Evolutionary conservation across 495 filamentous ascomycete species (phyloP).

Genomic region (Lepraria neglecta): DNA sequence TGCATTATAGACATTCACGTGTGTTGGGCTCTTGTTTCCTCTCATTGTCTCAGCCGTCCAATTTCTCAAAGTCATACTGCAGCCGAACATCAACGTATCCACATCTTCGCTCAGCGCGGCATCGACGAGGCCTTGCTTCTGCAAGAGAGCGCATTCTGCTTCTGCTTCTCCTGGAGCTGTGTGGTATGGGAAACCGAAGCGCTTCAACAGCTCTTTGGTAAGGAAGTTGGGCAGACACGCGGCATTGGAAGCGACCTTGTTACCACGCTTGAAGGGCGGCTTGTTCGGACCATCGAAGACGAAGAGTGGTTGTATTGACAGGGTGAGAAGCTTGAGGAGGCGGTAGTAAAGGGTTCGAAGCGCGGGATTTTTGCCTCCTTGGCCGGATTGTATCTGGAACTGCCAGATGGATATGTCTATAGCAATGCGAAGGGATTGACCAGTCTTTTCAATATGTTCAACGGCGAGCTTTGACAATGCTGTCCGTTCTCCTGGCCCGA

Average conservation of each 20-base stretch:
- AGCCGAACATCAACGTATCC: constrained; percentile 97
- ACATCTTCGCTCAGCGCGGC: constrained; percentile 96
- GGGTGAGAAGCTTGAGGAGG: constrained; percentile 70
- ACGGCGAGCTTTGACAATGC: constrained; percentile 79
- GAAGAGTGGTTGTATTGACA: constrained; percentile 83
- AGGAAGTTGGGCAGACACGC: constrained; percentile 43
- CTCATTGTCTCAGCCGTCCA: constrained; percentile 69
- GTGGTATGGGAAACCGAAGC: constrained; percentile 81
- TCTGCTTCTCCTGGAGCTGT: constrained; percentile 94
- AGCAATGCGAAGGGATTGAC: constrained; percentile 74
- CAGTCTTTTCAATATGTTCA: constrained; percentile 60
- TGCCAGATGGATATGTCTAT: constrained; percentile 98
- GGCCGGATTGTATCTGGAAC: constrained; percentile 81
- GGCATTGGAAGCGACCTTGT: constrained; percentile 44
- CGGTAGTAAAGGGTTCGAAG: constrained; percentile 90
- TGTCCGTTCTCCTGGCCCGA: constrained; percentile 71
- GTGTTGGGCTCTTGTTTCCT: constrained; percentile 65
- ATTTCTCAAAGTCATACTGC: constrained; percentile 66
- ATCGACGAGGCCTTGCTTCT: constrained; percentile 80
- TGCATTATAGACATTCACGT: constrained; percentile 72
- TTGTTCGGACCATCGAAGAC: constrained; percentile 92
- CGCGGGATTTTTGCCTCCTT: constrained; percentile 85
- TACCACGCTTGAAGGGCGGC: constrained; percentile 84
- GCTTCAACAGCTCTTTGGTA: constrained; percentile 70
- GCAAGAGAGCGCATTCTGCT: constrained; percentile 87